phyloP scores from a whole-genome alignment of 2,329 filamentous ascomycete species.

The Curvularia sp. region DNA sequence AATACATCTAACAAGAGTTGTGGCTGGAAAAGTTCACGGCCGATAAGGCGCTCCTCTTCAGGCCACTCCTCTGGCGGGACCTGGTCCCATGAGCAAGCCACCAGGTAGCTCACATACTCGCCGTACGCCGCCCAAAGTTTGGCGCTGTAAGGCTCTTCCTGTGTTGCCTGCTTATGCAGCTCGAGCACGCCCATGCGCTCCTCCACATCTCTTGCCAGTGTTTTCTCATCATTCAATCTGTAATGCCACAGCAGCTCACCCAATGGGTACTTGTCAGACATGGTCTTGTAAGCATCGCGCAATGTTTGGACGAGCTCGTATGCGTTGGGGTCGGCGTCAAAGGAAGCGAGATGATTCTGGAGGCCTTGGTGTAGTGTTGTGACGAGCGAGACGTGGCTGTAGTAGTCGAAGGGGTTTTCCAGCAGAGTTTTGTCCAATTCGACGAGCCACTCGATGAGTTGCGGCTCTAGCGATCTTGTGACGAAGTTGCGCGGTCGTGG shows the following conservation, averaged over 20 bases:
- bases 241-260: slow-evolving; percentile 81
- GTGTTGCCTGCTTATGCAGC: slow-evolving; percentile 72
- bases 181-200: slow-evolving; percentile 74
- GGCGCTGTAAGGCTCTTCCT: slow-evolving; percentile 75
- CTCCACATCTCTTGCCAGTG: slow-evolving; percentile 66
- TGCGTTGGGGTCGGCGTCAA: slow-evolving; percentile 46
- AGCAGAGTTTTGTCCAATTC: slow-evolving; percentile 53
- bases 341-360: slow-evolving; percentile 48
- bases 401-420: slow-evolving; percentile 59
- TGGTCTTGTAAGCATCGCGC: slow-evolving; percentile 61
- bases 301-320: slow-evolving; percentile 57
- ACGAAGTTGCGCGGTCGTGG: slow-evolving; percentile 54
- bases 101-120: slow-evolving; percentile 77
- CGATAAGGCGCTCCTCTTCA: slow-evolving; percentile 72
- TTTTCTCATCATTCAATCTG: slow-evolving; percentile 75
- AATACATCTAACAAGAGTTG: slow-evolving; percentile 72
- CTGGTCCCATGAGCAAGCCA: slow-evolving; percentile 66
- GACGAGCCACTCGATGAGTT: slow-evolving; percentile 54
- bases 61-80: slow-evolving; percentile 58
- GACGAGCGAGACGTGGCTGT: slow-evolving; percentile 57
- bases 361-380: slow-evolving; percentile 58
- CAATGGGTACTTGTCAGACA: slow-evolving; percentile 70
- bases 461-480: slow-evolving; percentile 52
- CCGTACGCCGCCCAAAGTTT: slow-evolving; percentile 79
- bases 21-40: slow-evolving; percentile 74